Percentiles rank a stretch among this genome's conserved stretches.
These are phyloP conservation scores for Gossypium australe DNA, from an alignment of 345 rosid genomes.

Conservation along the genomic window DNA sequence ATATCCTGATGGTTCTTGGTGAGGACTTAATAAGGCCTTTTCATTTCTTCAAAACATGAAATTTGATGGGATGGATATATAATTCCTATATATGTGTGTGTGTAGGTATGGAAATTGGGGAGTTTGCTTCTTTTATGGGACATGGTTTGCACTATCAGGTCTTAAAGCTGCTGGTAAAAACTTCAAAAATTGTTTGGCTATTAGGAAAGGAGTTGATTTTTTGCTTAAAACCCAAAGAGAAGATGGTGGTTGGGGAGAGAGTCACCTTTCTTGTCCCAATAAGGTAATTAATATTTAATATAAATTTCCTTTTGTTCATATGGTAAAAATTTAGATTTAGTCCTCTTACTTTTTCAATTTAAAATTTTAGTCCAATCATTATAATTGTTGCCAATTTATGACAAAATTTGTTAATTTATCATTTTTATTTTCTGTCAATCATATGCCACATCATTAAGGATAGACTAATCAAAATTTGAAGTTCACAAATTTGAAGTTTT, in stretches of 20 bases:
- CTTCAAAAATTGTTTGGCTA: neutral
- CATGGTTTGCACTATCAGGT: slow-evolving; percentile 24
- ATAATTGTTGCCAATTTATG: too few relatives aligned
- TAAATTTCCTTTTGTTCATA: too few relatives aligned
- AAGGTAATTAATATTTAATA: slow-evolving; percentile 1
- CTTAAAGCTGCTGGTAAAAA: slow-evolving; percentile 20
- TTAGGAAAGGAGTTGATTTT: slow-evolving; percentile 10
- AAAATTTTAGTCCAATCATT: too few relatives aligned
- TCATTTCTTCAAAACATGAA: neutral
- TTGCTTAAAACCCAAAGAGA: slow-evolving; percentile 14
- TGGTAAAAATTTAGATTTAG: too few relatives aligned
- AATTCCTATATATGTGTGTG: neutral
- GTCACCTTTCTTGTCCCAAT: slow-evolving; percentile 15
- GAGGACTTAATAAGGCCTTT: too few relatives aligned
- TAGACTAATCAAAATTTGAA: too few relatives aligned
- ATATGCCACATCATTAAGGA: too few relatives aligned
- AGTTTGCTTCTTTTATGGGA: slow-evolving; percentile 21
- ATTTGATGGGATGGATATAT: neutral
- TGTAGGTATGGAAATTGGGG: slow-evolving; percentile 23
- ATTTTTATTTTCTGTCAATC: too few relatives aligned
- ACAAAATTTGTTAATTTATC: too few relatives aligned
- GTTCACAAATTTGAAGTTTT: too few relatives aligned
- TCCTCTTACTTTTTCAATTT: too few relatives aligned
- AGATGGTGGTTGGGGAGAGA: slow-evolving; percentile 27
- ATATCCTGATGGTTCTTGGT: slow-evolving; percentile 48